Evolutionary conservation across 2,329 filamentous ascomycete species (phyloP), one percentile per base, ranked within the genome.

Genomic region (Trichoderma brevicompactum): DNA sequence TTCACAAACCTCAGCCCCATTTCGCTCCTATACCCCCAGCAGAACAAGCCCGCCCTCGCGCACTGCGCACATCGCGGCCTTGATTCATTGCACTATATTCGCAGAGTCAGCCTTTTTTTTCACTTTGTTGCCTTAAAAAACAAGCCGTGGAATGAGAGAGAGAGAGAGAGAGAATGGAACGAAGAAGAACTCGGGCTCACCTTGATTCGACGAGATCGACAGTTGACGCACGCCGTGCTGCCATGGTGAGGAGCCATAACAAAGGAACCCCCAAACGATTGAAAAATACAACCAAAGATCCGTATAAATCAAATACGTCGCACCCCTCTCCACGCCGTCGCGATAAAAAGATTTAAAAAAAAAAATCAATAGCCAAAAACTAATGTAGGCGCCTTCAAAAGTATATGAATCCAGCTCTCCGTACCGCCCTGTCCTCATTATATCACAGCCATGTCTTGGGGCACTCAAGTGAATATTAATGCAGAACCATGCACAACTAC

Each of bases 31-130:
- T 59, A 59, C 17, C 55, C 55, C 55, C 55, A 59, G 34, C 55
- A 59, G 19, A 59, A 48, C 32, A 59, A 23, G 7, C 55, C 55
- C 8, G 55, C 55, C 19, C 55, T 38, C 17, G 55, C 43, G 5
- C 55, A 59, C 32, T 59, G 55, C 34, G 55, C 55, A 23, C 55
- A 59, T 8, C 55, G 55, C 44, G 55, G 55, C 32, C 15, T 59
- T 12, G 55, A 23, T 49, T 59, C 55, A 48, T 59, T 59, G 19
- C 55, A 59, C 55, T 59, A 5, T 5, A 28, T 28, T 9, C 8
- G 8, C 3, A 19, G 1, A 3, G 10, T 23, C n/a, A n/a, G n/a
- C n/a, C n/a, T n/a, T n/a, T n/a, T n/a, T n/a, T n/a, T n/a, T n/a
- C n/a, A n/a, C n/a, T n/a, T n/a, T n/a, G n/a, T n/a, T n/a, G n/a